These are phyloP conservation scores for Irineochytrium annulatum DNA, from an alignment of 192 early-diverging fungal species.

Conservation along the genomic window DNA sequence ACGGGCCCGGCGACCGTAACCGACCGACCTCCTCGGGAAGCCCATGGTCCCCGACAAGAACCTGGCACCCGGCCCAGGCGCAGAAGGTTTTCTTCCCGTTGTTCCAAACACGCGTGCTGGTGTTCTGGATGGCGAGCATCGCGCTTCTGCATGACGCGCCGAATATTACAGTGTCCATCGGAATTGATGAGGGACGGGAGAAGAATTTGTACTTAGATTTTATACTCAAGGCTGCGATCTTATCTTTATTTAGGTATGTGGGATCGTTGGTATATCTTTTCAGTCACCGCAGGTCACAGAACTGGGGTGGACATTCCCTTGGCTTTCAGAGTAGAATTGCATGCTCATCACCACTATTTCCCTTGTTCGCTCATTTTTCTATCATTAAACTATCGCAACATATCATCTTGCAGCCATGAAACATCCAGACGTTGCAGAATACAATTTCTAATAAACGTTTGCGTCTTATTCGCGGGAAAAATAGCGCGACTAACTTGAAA, in stretches of 20 bases:
- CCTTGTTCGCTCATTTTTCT: no score
- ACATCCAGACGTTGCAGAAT: no score
- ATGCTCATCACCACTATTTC: no score
- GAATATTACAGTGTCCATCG: slow-evolving; percentile 11
- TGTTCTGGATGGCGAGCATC: slow-evolving; percentile 45
- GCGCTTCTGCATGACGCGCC: slow-evolving; percentile 33
- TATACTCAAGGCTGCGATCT: slow-evolving; percentile 63
- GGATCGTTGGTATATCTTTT: slow-evolving; percentile 61
- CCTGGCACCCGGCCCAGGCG: not conserved
- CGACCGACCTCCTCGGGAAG: slow-evolving; percentile 16
- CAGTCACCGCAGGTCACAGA: no score
- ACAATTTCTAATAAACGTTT: no score
- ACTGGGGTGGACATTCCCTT: no score
- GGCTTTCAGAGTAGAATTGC: no score
- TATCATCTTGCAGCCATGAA: no score
- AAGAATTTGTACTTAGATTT: slow-evolving; percentile 22
- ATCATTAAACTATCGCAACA: no score
- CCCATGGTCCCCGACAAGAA: not conserved
- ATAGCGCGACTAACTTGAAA: no score
- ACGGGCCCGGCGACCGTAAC: slow-evolving; percentile 27
- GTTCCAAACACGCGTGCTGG: slow-evolving; percentile 46
- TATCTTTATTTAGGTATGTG: slow-evolving; percentile 69
- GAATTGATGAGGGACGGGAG: not conserved
- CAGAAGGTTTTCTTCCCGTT: slow-evolving; percentile 47
- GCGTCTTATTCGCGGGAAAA: no score